A percentile compares a stretch with the other conserved stretches of the same genome.
Evolutionary conservation across 805 yeast genomes (phyloP).

Genomic region (Suhomyces prunicola): DNA sequence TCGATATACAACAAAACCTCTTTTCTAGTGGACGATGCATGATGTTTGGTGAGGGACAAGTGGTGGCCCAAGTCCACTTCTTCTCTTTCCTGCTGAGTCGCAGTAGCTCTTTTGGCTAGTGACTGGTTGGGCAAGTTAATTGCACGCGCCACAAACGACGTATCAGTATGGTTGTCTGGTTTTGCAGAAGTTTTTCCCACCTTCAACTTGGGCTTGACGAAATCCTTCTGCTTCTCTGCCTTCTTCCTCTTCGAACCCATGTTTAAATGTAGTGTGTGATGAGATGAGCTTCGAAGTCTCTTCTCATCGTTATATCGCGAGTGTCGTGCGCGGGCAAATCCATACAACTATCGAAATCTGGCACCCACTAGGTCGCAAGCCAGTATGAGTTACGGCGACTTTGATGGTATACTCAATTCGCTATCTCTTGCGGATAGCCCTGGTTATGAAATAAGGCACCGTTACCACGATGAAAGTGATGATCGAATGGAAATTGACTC

Average conservation of each 20-base stretch:
- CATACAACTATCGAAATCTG: background rate
- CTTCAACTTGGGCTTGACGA: conserved; percentile 70
- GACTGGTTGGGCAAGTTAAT: conserved; percentile 48
- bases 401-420: conserved; percentile 22
- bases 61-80: conserved; percentile 56
- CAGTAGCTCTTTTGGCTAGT: conserved; percentile 17
- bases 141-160: conserved; percentile 73
- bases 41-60: conserved; percentile 71
- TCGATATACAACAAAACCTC: conserved; percentile 61
- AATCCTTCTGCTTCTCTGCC: conserved; percentile 68
- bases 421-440: conserved; percentile 23
- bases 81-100: conserved; percentile 13
- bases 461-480: conserved; percentile 6
- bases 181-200: conserved; percentile 82
- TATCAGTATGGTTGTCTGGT: conserved; percentile 77
- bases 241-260: conserved; percentile 49
- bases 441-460: background rate
- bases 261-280: background rate
- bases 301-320: background rate
- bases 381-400: conserved; percentile 9
- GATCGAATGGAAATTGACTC: conserved; percentile 19
- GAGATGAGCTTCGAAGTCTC: background rate
- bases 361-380: background rate
- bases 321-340: background rate
- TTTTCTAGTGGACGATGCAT: conserved; percentile 64